Evolutionary conservation across 1,284 basidiomycete species (phyloP).

Genomic region (Crepidotus sp.): DNA sequence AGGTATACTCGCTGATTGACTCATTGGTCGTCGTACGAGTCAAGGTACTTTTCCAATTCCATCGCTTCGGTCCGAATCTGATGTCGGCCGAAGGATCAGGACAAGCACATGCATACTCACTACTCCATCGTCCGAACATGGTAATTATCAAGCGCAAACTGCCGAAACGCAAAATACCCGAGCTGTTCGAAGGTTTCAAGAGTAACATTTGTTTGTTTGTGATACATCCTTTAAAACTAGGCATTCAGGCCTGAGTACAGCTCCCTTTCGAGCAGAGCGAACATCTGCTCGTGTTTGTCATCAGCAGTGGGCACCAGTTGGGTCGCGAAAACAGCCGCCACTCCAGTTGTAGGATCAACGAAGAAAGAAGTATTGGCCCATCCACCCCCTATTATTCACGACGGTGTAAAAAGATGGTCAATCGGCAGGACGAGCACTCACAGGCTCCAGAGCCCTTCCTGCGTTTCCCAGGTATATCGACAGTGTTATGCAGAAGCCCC

Average conservation of each 20-base stretch:
- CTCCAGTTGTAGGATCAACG: conserved; percentile 23
- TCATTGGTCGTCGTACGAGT: not conserved
- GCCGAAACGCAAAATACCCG: too few species aligned
- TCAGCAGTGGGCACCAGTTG: conserved; percentile 22
- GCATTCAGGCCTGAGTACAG: conserved; percentile 19
- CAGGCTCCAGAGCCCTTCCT: conserved; percentile 22
- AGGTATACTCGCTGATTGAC: conserved; percentile 22
- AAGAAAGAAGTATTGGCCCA: conserved; percentile 25
- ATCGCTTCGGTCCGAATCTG: not conserved
- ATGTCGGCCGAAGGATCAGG: too few species aligned
- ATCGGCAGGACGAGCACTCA: conserved; percentile 10
- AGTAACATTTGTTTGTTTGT: too few species aligned
- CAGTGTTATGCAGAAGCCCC: conserved; percentile 18
- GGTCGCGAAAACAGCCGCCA: conserved; percentile 23
- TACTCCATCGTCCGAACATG: conserved; percentile 8
- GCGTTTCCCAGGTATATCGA: conserved; percentile 20
- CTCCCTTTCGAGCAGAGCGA: conserved; percentile 19
- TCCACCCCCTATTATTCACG: conserved; percentile 19
- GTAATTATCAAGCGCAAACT: conserved; percentile 1
- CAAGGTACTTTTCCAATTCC: too few species aligned
- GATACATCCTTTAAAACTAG: not conserved
- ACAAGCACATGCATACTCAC: not conserved
- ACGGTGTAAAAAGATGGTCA: not conserved
- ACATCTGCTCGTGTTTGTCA: conserved; percentile 11
- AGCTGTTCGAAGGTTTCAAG: too few species aligned